Evolutionary conservation across 768 basidiomycete species (phyloP).

Genomic region (Infundibulicybe gibba): DNA sequence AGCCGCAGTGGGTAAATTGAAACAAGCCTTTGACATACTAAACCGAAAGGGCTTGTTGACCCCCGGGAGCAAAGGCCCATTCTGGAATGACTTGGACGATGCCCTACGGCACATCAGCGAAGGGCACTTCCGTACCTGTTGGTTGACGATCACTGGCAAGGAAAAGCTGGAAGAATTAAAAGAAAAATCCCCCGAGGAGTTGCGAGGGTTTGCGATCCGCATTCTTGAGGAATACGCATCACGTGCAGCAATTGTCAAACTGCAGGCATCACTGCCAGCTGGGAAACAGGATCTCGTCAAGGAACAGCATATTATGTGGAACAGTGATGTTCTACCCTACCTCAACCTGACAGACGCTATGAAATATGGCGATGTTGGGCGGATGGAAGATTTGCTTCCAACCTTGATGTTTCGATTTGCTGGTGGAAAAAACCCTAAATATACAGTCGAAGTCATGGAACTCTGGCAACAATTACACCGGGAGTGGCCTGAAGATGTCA

Average conservation of each 20-base stretch:
- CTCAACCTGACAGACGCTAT: constrained; percentile 21
- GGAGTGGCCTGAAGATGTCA: constrained; percentile 14
- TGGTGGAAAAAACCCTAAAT: constrained; percentile 17
- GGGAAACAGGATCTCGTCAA: constrained; percentile 20
- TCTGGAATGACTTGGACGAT: constrained; percentile 31
- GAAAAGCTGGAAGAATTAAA: constrained; percentile 21
- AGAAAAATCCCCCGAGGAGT: constrained; percentile 16
- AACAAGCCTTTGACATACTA: constrained; percentile 25
- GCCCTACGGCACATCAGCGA: constrained; percentile 29
- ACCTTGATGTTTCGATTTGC: constrained; percentile 13
- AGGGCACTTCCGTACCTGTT: constrained; percentile 31
- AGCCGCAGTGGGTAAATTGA: constrained; percentile 15
- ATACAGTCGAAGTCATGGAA: constrained; percentile 16
- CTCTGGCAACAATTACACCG: constrained; percentile 13
- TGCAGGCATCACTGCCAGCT: constrained; percentile 4
- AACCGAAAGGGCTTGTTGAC: constrained; percentile 22
- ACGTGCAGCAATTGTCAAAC: constrained; percentile 17
- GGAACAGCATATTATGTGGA: constrained; percentile 26
- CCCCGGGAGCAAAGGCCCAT: constrained; percentile 21
- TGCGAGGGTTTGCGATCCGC: constrained; percentile 18
- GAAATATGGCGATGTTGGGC: constrained; percentile 18
- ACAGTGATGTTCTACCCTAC: constrained; percentile 31
- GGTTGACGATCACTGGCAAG: constrained; percentile 20
- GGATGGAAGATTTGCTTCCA: constrained; percentile 18
- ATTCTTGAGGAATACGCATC: constrained; percentile 25